Conservation (phyloP, 768 basidiomycete genomes). For the Sarcodon sp. region DNA sequence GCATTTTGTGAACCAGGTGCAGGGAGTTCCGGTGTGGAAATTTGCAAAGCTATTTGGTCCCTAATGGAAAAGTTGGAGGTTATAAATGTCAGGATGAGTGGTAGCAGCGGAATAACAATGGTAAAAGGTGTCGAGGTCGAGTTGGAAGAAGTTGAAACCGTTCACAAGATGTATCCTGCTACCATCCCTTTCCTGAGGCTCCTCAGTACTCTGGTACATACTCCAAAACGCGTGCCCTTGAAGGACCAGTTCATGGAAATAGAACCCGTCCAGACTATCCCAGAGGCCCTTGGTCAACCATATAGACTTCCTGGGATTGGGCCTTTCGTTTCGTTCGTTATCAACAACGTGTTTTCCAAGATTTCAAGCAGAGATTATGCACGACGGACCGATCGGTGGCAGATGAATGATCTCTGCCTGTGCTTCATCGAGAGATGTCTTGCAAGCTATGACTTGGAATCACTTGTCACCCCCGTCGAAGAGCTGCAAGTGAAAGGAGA, state of each 20-base stretch:
- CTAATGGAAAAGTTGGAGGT: slow-evolving; percentile 79
- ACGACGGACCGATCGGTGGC: slow-evolving; percentile 70
- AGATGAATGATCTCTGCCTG: slow-evolving; percentile 74
- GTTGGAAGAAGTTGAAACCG: slow-evolving; percentile 77
- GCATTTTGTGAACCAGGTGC: slow-evolving; percentile 80
- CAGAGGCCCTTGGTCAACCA: slow-evolving; percentile 68
- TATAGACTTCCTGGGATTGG: slow-evolving; percentile 71
- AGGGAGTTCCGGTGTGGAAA: slow-evolving; percentile 57
- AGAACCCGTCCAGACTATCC: slow-evolving; percentile 60
- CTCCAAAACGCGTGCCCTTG: slow-evolving; percentile 57
- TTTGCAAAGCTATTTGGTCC: slow-evolving; percentile 74
- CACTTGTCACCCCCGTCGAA: slow-evolving; percentile 45
- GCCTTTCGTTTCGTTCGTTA: slow-evolving; percentile 76
- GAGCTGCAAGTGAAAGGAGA: slow-evolving; percentile 40
- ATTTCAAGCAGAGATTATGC: slow-evolving; percentile 66
- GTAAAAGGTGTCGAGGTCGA: slow-evolving; percentile 78
- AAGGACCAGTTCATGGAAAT: slow-evolving; percentile 45
- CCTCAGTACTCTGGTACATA: slow-evolving; percentile 73
- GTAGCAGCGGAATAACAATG: slow-evolving; percentile 30
- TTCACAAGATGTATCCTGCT: slow-evolving; percentile 69
- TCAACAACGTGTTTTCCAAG: slow-evolving; percentile 81
- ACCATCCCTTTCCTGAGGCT: slow-evolving; percentile 83
- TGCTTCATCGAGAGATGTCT: slow-evolving; percentile 78
- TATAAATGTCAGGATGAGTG: slow-evolving; percentile 52
- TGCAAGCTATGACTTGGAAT: slow-evolving; percentile 71